A percentile compares a stretch with the other conserved stretches of the same genome.
phyloP scores from a whole-genome alignment of 1,139 yeast genomes.

The Blastobotrys illinoisensis region DNA sequence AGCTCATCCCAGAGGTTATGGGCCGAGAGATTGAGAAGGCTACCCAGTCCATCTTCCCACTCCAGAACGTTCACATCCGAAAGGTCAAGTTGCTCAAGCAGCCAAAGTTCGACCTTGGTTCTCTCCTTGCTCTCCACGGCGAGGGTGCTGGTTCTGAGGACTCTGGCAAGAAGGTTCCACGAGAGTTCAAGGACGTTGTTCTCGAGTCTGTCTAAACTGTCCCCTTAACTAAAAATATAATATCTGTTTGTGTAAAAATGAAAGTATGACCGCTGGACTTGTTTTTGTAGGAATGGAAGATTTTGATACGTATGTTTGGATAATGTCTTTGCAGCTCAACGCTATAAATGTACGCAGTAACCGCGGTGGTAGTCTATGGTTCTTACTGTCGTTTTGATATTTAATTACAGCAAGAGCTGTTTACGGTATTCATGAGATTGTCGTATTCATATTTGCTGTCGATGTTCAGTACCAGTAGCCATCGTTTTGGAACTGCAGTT shows the following conservation, averaged over 20 bases:
- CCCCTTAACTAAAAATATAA: background rate
- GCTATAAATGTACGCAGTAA: too few species aligned
- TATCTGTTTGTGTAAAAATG: background rate
- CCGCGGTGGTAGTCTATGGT: too few species aligned
- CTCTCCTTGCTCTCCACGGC: slow-evolving; percentile 86
- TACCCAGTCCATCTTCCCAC: slow-evolving; percentile 78
- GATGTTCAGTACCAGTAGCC: too few species aligned
- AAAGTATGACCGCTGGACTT: too few species aligned
- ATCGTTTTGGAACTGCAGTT: too few species aligned
- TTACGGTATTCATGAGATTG: too few species aligned
- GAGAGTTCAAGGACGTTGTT: slow-evolving; percentile 87
- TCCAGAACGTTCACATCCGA: slow-evolving; percentile 88
- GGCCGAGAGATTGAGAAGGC: slow-evolving; percentile 89
- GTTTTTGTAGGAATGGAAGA: background rate
- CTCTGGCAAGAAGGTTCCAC: slow-evolving; percentile 84
- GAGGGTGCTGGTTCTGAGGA: slow-evolving; percentile 72
- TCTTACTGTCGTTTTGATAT: too few species aligned
- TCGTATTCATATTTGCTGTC: too few species aligned
- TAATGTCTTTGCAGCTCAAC: too few species aligned
- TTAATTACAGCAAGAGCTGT: too few species aligned
- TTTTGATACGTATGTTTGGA: too few species aligned
- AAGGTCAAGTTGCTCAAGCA: slow-evolving; percentile 87
- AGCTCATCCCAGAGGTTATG: slow-evolving; percentile 86
- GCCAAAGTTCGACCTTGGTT: slow-evolving; percentile 88
- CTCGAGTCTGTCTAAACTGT: slow-evolving; percentile 66